Base-by-base conservation (phyloP, 2,329 filamentous ascomycete species). In the Alternaria alternata region DNA sequence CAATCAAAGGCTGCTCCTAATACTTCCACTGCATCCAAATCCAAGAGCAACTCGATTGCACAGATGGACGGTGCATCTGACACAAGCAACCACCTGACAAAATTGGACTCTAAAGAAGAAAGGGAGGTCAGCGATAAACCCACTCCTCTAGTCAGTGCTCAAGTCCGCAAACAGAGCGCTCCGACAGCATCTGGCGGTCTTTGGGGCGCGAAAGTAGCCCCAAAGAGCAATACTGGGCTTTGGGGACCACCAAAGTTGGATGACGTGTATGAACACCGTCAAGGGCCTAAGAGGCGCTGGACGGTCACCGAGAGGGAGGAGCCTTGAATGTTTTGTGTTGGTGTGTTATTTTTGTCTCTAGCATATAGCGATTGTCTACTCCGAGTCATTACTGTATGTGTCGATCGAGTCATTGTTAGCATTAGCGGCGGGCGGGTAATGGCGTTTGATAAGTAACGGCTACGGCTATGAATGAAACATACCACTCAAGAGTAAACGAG, bases 231-330 rank as follows among this genome's bases (percentile, higher is more conserved):
- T 7, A 62, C 78, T 43, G 80, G 80, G 1, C 78, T 83, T 6
- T 83, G 81, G 81, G 81, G 81, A 0, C 75, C 74, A n/a, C 75
- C 77, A 14, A 65, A 65, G 68, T 69, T 63, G 63, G 70, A 67
- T 59, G 74, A 75, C 32, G 67, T 76, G n/a, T 75, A 75, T 28
- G 75, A 76, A 66, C 74, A 79, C 54, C 74, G 74, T 8, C 66
- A 66, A 26, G 79, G 78, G 39, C 74, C 76, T 22, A 82, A 82
- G 74, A 74, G 80, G 65, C 66, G 81, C 54, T 82, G 81, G 81
- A 82, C 79, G 4, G 70, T 82, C 38, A 77, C 73, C 28, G 75
- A 78, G 63, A 66, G 71, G 44, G 73, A 77, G 26, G 67, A 72
- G 20, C 20, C 32, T 51, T 62, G 36, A 48, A 54, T 26, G 12